These are phyloP conservation scores for Alloascoidea africana DNA, from an alignment of 805 yeast genomes.

Conservation along the genomic window DNA sequence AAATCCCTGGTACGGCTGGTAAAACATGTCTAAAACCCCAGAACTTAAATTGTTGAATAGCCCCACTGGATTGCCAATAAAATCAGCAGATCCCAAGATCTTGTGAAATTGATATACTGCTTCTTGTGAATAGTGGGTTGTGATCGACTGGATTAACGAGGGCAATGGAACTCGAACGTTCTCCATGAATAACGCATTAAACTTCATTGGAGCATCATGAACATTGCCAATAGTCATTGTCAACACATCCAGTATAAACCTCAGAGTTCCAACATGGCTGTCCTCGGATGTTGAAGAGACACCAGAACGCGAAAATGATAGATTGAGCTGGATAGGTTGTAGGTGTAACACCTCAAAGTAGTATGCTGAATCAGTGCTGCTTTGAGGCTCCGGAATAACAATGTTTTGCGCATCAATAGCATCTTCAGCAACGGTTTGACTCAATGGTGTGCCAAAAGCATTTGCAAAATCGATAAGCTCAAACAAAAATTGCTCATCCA, in stretches of 20 bases:
- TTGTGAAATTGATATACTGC: conserved; percentile 85
- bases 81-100: conserved; percentile 90
- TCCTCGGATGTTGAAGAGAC: conserved; percentile 42
- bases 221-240: conserved; percentile 97
- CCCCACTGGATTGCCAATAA: conserved; percentile 95
- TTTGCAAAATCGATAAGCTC: conserved; percentile 70
- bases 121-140: conserved; percentile 84
- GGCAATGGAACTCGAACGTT: conserved; percentile 81
- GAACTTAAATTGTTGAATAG: conserved; percentile 84
- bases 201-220: conserved; percentile 87
- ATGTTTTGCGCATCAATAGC: conserved; percentile 16
- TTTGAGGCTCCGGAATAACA: conserved; percentile 58
- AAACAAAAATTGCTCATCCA: conserved; percentile 85
- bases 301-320: conserved; percentile 81
- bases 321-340: conserved; percentile 79
- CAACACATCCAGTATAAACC: conserved; percentile 64
- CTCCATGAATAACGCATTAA: conserved; percentile 78
- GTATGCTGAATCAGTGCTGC: conserved; percentile 47
- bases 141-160: conserved; percentile 49
- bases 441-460: conserved; percentile 75
- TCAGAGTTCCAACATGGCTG: conserved; percentile 33
- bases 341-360: conserved; percentile 87
- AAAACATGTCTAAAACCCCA: conserved; percentile 91
- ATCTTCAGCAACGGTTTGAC: conserved; percentile 18
- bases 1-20: conserved; percentile 94